Base-by-base conservation (phyloP, 768 basidiomycete species). In the Lactifluus subvellereus region DNA sequence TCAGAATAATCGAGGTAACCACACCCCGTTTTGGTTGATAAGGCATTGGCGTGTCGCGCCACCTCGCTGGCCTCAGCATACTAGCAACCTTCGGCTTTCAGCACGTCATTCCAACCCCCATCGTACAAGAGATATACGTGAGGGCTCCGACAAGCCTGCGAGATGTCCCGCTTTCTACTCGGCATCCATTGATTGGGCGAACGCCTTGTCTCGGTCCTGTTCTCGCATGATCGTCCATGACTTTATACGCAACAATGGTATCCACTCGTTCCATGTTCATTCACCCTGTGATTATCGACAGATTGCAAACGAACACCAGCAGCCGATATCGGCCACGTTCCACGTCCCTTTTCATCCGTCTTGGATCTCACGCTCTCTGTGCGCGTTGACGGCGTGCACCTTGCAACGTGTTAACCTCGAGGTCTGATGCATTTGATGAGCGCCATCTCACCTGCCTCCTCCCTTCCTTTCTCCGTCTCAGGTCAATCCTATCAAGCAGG, bases 331-430 rank as follows among this genome's bases (percentile, higher is more conserved):
- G n/a, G 55, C 22, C 54, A 14, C 48, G 27, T 48, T 27, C 14
- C 10, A 2, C 14, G 9, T 58, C 37, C 27, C 9, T 42, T 20
- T 22, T 51, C n/a, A 43, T 30, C 14, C 20, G 37, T 38, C 52
- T 50, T 30, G 48, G 42, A 47, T 54, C 22, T 42, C 53, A 32
- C 43, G 53, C 48, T 30, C 54, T 54, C 42, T 50, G 27, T 48
- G n/a, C 18, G 58, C 48, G 52, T 51, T 55, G 48, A 35, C 48
- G 50, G n/a, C 42, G 38, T 51, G 59, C 58, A n/a, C 22, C n/a
- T 32, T 50, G 40, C 63, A 60, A 64, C 63, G 63, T 60, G 63
- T 55, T 2, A 13, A 51, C 63, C 63, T 60, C 58, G 63, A 64
- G 63, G 63, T 60, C 11, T 60, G 42, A 20, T 54, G 47, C 50